Conservation (phyloP, 495 filamentous ascomycete species). For the Tuber calosporum region DNA sequence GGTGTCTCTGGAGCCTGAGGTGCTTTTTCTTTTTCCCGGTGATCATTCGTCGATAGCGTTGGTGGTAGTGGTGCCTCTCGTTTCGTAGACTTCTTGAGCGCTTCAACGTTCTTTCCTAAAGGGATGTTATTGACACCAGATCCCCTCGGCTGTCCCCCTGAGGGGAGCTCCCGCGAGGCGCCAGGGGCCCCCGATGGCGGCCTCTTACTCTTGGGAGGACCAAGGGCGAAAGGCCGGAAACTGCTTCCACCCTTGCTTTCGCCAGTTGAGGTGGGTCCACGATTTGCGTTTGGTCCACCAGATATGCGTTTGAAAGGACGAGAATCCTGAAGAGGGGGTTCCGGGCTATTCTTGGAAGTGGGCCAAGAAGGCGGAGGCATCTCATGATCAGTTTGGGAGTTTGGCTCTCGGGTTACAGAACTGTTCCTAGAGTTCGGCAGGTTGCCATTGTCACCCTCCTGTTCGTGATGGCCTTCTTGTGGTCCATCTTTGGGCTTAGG, state of each 20-base stretch:
- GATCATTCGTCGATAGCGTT: slow-evolving; percentile 4
- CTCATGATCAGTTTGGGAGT: slow-evolving; percentile 18
- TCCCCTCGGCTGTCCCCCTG: slow-evolving; percentile 14
- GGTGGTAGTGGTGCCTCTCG: slow-evolving; percentile 8
- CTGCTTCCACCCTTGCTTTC: slow-evolving; percentile 27
- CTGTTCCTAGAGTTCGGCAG: slow-evolving; percentile 5
- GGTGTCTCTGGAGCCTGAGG: slow-evolving; percentile 19
- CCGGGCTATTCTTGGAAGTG: slow-evolving; percentile 26
- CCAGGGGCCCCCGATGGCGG: slow-evolving; percentile 31
- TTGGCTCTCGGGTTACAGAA: slow-evolving; percentile 10
- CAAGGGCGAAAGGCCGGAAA: slow-evolving; percentile 38
- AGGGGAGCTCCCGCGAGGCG: slow-evolving; percentile 14
- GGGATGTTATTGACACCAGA: slow-evolving; percentile 39
- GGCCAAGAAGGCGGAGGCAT: slow-evolving; percentile 37
- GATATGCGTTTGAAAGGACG: slow-evolving; percentile 37
- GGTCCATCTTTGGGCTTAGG: slow-evolving; percentile 16
- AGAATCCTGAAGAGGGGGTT: slow-evolving; percentile 19
- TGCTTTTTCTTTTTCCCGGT: slow-evolving; percentile 14
- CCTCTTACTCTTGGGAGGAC: slow-evolving; percentile 24
- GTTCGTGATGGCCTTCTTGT: slow-evolving; percentile 28
- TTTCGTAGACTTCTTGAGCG: slow-evolving; percentile 19
- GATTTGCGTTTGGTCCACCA: slow-evolving; percentile 23
- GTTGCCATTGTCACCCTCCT: slow-evolving; percentile 19
- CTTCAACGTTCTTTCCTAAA: slow-evolving; percentile 27
- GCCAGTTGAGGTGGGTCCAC: slow-evolving; percentile 11